These are phyloP conservation scores for Jamesozyma piceae DNA, from an alignment of 805 yeast genomes.

Conservation along the genomic window DNA sequence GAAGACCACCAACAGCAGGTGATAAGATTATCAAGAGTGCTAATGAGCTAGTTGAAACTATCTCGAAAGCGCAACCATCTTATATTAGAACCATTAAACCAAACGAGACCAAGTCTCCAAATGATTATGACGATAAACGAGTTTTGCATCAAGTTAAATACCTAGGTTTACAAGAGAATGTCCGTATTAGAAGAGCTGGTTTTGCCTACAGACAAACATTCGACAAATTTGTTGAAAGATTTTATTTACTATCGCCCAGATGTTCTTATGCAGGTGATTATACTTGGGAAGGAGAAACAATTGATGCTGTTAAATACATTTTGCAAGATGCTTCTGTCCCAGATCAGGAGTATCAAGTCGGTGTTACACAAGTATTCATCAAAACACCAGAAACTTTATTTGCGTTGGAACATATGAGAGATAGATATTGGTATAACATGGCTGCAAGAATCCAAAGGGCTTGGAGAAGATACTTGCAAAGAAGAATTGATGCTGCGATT, in stretches of 20 bases:
- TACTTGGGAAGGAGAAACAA: constrained; percentile 53
- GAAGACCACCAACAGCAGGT: constrained; percentile 91
- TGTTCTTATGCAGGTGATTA: constrained; percentile 89
- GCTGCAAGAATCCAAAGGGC: constrained; percentile 97
- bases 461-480: constrained; percentile 74
- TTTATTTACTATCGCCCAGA: constrained; percentile 73
- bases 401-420: constrained; percentile 92
- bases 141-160: constrained; percentile 94
- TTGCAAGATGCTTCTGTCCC: constrained; percentile 62
- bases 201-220: constrained; percentile 96
- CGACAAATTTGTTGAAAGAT: constrained; percentile 91
- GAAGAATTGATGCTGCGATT: constrained; percentile 80
- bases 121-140: constrained; percentile 79
- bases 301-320: constrained; percentile 45
- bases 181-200: constrained; percentile 95
- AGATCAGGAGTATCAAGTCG: constrained; percentile 74
- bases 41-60: constrained; percentile 76
- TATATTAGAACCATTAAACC: constrained; percentile 97
- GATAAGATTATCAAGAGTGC: constrained; percentile 92
- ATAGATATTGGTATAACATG: constrained; percentile 95
- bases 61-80: constrained; percentile 87
- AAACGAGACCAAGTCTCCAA: constrained; percentile 82
- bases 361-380: constrained; percentile 85
- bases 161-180: constrained; percentile 92
- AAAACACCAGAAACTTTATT: constrained; percentile 95